A percentile compares a stretch with the other conserved stretches of the same genome.
Conservation (phyloP, 257 asterid species). For the Gentiana dahurica region DNA sequence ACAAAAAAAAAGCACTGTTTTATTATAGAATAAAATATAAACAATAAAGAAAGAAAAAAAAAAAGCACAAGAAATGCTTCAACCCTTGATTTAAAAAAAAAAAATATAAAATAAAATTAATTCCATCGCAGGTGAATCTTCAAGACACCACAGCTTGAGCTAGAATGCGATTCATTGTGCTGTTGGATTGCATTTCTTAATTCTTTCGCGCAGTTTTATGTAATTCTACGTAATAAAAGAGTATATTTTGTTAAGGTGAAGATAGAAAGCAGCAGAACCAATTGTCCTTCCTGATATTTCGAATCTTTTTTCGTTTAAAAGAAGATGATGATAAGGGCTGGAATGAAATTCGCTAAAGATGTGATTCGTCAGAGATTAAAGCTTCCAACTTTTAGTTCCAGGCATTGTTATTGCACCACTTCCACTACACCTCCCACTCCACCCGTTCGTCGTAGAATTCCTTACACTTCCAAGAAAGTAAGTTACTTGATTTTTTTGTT, state of each 20-base stretch:
- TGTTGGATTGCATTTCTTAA: background rate
- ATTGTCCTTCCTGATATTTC: background rate
- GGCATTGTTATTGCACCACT: slow-evolving; percentile 12
- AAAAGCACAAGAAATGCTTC: too few species aligned
- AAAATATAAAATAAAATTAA: too few species aligned
- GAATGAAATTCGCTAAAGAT: slow-evolving; percentile 11
- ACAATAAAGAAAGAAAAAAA: too few species aligned
- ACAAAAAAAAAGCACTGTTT: too few species aligned
- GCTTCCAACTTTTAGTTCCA: slow-evolving; percentile 7
- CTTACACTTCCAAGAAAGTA: slow-evolving; percentile 30
- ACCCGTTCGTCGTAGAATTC: slow-evolving; percentile 11
- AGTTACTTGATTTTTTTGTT: background rate
- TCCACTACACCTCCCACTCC: slow-evolving; percentile 9
- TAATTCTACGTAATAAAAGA: too few species aligned
- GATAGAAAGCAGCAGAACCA: background rate
- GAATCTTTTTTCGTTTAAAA: background rate
- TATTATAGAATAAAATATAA: too few species aligned
- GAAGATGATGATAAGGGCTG: slow-evolving; percentile 18
- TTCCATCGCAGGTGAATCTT: background rate
- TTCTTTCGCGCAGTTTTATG: background rate
- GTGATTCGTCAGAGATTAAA: slow-evolving; percentile 1
- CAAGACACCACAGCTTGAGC: background rate
- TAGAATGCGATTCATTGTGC: background rate
- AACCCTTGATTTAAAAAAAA: too few species aligned
- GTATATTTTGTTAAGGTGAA: background rate